A percentile compares a stretch with the other conserved stretches of the same genome.
phyloP scores from a whole-genome alignment of 2,329 filamentous ascomycete genomes.

The Niveomyces coronatus region DNA sequence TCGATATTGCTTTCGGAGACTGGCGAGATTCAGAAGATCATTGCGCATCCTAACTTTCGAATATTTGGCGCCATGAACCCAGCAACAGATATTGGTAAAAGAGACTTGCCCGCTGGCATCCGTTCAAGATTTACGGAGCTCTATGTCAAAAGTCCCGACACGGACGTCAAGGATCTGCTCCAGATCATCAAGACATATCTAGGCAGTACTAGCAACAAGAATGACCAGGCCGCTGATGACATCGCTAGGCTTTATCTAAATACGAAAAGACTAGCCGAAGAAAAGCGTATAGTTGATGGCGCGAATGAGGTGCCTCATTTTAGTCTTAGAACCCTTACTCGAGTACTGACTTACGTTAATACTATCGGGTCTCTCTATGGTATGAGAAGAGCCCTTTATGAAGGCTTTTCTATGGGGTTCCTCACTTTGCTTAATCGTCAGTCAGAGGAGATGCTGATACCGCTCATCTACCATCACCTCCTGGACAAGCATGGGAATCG shows the following conservation, averaged over 20 bases:
- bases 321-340: conserved; percentile 85
- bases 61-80: conserved; percentile 99
- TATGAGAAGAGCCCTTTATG: conserved; percentile 74
- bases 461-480: conserved; percentile 71
- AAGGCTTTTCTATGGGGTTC: conserved; percentile 98
- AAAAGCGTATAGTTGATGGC: conserved; percentile 83
- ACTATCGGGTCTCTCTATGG: conserved; percentile 79
- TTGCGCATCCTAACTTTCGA: conserved; percentile 84
- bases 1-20: conserved; percentile 88
- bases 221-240: conserved; percentile 65
- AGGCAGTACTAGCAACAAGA: conserved; percentile 57
- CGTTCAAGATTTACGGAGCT: conserved; percentile 91
- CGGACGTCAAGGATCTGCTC: conserved; percentile 73
- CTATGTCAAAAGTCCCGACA: conserved; percentile 86
- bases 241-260: conserved; percentile 81
- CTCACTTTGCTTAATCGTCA: conserved; percentile 75
- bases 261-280: conserved; percentile 69
- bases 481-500: conserved; percentile 57
- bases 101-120: conserved; percentile 80
- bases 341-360: conserved; percentile 78
- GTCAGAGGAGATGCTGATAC: conserved; percentile 69
- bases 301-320: conserved; percentile 95
- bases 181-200: conserved; percentile 85
- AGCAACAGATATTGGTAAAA: conserved; percentile 92
- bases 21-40: conserved; percentile 81